phyloP scores from a whole-genome alignment of 257 asterid species.

The Perilla frutescens region DNA sequence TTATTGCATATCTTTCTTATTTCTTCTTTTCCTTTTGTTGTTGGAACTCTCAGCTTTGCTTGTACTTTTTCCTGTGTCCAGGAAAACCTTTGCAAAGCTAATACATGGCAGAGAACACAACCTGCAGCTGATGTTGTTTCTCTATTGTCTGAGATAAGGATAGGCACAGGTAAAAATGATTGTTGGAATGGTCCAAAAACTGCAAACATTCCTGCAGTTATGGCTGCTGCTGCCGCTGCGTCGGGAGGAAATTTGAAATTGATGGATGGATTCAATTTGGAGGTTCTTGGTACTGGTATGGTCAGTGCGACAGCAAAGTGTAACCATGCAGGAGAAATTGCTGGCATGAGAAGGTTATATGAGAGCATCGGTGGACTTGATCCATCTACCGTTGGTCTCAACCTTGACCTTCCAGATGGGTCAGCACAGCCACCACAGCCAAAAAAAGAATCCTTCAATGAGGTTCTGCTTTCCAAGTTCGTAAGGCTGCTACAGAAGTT shows the following conservation, averaged over 20 bases:
- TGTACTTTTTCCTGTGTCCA: slow-evolving; percentile 41
- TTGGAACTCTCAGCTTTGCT: slow-evolving; percentile 31
- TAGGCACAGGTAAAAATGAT: slow-evolving; percentile 96
- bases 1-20: slow-evolving; percentile 27
- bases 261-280: slow-evolving; percentile 91
- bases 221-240: slow-evolving; percentile 99
- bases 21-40: not conserved
- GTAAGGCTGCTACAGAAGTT: slow-evolving; percentile 86
- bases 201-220: slow-evolving; percentile 85
- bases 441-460: slow-evolving; percentile 72
- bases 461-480: slow-evolving; percentile 72
- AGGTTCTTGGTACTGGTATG: slow-evolving; percentile 96
- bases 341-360: slow-evolving; percentile 94
- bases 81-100: slow-evolving; percentile 95
- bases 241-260: slow-evolving; percentile 93
- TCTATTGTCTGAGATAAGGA: slow-evolving; percentile 92
- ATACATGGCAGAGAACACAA: slow-evolving; percentile 92
- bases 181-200: slow-evolving; percentile 92
- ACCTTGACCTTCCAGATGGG: slow-evolving; percentile 61
- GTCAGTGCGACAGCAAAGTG: slow-evolving; percentile 96
- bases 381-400: slow-evolving; percentile 46
- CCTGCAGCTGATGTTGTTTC: slow-evolving; percentile 97
- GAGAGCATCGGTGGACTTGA: slow-evolving; percentile 85
- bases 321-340: slow-evolving; percentile 99
- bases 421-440: slow-evolving; percentile 55